Evolutionary conservation across 257 asterid genomes (phyloP).

Genomic region (Solanum chilense): DNA sequence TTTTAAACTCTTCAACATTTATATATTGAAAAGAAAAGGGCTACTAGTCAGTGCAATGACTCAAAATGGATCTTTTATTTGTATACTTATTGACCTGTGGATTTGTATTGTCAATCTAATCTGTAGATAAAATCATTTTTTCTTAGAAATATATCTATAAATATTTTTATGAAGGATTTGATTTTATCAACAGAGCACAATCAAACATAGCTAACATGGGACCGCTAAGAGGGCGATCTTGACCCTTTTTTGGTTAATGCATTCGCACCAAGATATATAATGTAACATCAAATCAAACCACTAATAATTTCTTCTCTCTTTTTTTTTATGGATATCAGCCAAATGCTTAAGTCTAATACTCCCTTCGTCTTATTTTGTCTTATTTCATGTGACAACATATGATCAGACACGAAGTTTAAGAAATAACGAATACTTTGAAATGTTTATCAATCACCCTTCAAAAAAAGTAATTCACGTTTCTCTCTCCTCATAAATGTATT

Average conservation of each 20-base stretch:
- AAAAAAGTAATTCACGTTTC: too few species aligned
- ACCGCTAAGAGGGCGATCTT: neutral
- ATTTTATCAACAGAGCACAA: neutral
- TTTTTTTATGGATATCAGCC: neutral
- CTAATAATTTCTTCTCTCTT: neutral
- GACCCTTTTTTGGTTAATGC: neutral
- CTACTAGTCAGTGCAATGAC: neutral
- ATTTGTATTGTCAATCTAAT: neutral
- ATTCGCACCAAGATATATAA: neutral
- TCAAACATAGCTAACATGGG: neutral
- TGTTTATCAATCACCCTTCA: too few species aligned
- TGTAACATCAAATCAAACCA: neutral
- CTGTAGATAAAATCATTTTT: neutral
- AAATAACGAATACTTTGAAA: too few species aligned
- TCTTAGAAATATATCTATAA: neutral
- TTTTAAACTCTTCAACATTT: neutral
- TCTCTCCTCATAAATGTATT: too few species aligned
- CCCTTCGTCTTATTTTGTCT: accelerated
- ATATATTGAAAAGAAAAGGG: neutral
- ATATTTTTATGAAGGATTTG: neutral
- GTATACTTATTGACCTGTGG: neutral
- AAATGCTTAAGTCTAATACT: neutral
- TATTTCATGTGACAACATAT: too few species aligned
- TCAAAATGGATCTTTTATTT: neutral
- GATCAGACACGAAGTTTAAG: accelerated